phyloP scores from a whole-genome alignment of 176 grass and related monocot genomes.

The Ensete ventricosum region DNA sequence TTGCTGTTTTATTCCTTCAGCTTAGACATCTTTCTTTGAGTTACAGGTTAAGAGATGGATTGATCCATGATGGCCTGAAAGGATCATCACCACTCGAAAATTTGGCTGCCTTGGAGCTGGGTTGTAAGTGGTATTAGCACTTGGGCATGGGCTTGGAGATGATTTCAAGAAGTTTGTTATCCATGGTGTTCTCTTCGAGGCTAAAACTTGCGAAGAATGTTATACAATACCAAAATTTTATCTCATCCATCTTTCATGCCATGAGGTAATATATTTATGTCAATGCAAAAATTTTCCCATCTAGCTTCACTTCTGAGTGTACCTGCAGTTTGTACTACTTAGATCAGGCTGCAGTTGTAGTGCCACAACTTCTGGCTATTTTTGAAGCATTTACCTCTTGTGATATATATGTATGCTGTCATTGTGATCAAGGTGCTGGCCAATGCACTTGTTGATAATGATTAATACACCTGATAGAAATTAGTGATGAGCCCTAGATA shows the following conservation, averaged over 20 bases:
- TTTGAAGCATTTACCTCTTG: no score
- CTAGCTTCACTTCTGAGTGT: no score
- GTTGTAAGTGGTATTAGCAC: slow-evolving; percentile 55
- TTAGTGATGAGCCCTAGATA: no score
- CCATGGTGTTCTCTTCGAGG: slow-evolving; percentile 79
- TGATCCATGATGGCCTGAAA: slow-evolving; percentile 65
- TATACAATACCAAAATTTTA: slow-evolving; percentile 62
- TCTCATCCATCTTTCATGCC: slow-evolving; percentile 60
- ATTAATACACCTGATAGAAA: no score
- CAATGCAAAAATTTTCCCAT: slow-evolving; percentile 15
- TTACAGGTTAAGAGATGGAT: slow-evolving; percentile 79
- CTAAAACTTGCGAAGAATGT: slow-evolving; percentile 70
- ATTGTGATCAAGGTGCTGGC: no score
- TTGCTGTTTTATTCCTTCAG: slow-evolving; percentile 75
- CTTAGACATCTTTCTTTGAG: slow-evolving; percentile 78
- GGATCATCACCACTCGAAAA: slow-evolving; percentile 59
- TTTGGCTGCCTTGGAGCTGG: slow-evolving; percentile 64
- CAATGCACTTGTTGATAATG: no score
- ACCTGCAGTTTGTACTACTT: no score
- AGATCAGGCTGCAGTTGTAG: no score
- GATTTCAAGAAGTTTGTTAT: slow-evolving; percentile 91
- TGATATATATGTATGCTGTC: no score
- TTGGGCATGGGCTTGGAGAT: slow-evolving; percentile 89
- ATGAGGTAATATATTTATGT: slow-evolving; percentile 79
- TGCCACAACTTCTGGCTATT: no score